A percentile compares a stretch with the other conserved stretches of the same genome.
Evolutionary conservation across 805 yeast genomes (phyloP).

Genomic region (Candida fluviatilis): DNA sequence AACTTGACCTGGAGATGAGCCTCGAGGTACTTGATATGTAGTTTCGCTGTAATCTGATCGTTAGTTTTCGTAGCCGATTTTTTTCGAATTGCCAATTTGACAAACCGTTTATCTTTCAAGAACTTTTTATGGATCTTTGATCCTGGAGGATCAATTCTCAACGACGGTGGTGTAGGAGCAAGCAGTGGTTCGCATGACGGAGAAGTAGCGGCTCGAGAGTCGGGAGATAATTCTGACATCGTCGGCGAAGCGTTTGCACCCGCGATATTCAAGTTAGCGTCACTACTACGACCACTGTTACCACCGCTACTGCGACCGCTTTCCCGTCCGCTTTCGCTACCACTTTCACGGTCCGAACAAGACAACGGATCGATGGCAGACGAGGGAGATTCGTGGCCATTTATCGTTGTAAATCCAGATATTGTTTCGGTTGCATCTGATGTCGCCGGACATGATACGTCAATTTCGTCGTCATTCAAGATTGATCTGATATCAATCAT

Average conservation of each 20-base stretch:
- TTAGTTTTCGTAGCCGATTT: slow-evolving; percentile 20
- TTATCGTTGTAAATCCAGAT: background rate
- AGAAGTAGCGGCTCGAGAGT: too few species aligned
- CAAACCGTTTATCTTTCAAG: slow-evolving; percentile 8
- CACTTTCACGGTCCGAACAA: background rate
- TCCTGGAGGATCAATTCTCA: background rate
- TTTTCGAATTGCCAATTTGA: slow-evolving; percentile 31
- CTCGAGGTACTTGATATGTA: slow-evolving; percentile 43
- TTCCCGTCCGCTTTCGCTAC: too few species aligned
- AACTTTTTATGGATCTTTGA: background rate
- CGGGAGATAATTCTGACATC: too few species aligned
- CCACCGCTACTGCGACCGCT: too few species aligned
- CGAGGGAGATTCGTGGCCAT: background rate
- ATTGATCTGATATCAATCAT: background rate
- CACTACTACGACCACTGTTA: too few species aligned
- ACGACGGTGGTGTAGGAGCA: too few species aligned
- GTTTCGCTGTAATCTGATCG: slow-evolving; percentile 17
- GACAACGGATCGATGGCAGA: background rate
- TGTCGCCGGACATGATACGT: background rate
- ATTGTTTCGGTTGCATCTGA: too few species aligned
- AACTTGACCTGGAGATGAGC: slow-evolving; percentile 49
- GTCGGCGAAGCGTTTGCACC: too few species aligned
- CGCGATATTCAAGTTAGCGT: too few species aligned
- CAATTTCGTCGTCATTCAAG: background rate
- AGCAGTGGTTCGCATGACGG: too few species aligned